Evolutionary conservation across 352 stramenopile genomes (phyloP), one percentile per base, ranked within the genome.

Genomic region (Phytophthora cactorum): DNA sequence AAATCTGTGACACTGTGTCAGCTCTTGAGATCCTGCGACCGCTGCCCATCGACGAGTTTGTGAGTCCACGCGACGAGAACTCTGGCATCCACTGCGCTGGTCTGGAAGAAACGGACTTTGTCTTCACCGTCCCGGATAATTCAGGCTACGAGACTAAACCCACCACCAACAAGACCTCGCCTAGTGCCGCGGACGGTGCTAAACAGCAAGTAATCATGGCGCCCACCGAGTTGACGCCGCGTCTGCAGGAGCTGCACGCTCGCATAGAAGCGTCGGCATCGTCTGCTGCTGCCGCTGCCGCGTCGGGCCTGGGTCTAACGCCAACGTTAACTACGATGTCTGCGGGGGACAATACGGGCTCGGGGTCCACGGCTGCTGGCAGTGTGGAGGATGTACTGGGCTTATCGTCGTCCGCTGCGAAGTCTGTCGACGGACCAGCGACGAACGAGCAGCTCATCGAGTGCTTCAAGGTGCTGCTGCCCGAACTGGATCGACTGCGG

Each of bases 361-460:
- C 43, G 22, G 28, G 60, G 5, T 11, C 50, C n/a, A 32, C 44
- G 6, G 66, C 65, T 31, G 43, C 57, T 17, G 55, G 59, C 12
- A 63, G 31, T 15, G 70, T 65, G 5, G 83, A 85, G 46, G 78
- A 89, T 29, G 57, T 77, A 28, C 64, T 78, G 28, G 79, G 79
- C 28, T 68, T 90, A 29, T 75, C 84, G 45, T 73, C 77, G 0
- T 32, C 61, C 32, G 55, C 17, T 17, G 58, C 11, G 11, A 67
- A 59, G 50, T 29, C 36, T 29, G 31, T 53, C 1, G 61, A 81
- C 38, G 46, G 52, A 6, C 70, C 68, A 28, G 66, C 70, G 39
- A 79, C 67, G 5, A 82, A 84, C 53, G 75, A 86, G 57, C 75
- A 86, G 54, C 70, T 86, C 31, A 59, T 86, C 12, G 74, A 71